These are phyloP conservation scores for Paramecium primaurelia DNA, from an alignment of 73 alveolate species.

Conservation along the genomic window DNA sequence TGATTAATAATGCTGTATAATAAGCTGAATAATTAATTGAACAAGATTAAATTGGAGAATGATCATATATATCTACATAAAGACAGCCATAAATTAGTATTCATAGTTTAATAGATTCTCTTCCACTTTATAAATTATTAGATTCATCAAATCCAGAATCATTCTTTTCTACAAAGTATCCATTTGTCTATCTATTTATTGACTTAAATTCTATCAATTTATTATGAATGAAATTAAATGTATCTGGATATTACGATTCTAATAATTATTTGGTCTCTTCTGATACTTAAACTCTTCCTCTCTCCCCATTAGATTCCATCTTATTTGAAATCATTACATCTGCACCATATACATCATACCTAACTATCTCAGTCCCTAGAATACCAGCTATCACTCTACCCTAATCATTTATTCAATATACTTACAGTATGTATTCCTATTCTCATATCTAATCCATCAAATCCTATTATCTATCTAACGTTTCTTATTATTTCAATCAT, in stretches of 20 bases:
- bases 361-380: constrained; percentile 56
- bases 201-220: neutral
- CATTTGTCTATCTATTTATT: neutral
- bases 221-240: neutral
- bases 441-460: constrained; percentile 76
- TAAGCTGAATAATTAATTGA: constrained; percentile 34
- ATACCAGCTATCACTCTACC: constrained; percentile 51
- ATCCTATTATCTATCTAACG: constrained; percentile 72
- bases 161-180: neutral
- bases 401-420: neutral
- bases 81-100: neutral
- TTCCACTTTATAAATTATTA: neutral
- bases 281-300: constrained; percentile 40
- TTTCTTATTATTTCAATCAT: constrained; percentile 81
- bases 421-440: constrained; percentile 73
- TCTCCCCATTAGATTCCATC: constrained; percentile 59
- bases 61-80: neutral
- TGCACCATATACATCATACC: constrained; percentile 60
- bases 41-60: constrained; percentile 44
- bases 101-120: neutral
- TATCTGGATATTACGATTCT: neutral
- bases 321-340: constrained; percentile 55
- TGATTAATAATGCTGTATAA: neutral
- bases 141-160: neutral
- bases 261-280: constrained; percentile 20